A percentile compares a stretch with the other conserved stretches of the same genome.
Evolutionary conservation across 176 grass and related monocot species (phyloP).

Genomic region (Zoysia pacifica): DNA sequence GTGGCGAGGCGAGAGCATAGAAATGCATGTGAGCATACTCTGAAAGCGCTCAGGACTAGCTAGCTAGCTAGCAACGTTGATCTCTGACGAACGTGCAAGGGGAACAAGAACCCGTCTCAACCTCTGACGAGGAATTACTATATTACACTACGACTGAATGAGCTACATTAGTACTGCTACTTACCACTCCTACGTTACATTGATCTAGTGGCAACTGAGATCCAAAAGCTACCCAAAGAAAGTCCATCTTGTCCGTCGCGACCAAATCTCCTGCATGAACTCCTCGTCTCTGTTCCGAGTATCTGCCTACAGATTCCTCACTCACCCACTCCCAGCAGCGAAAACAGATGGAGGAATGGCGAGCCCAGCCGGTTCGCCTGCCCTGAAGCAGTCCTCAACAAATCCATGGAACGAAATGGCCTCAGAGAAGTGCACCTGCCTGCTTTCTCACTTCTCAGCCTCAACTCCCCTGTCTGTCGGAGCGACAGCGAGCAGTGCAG

Average conservation of each 20-base stretch:
- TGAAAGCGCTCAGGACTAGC: neutral
- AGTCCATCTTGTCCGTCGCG: slow-evolving; percentile 17
- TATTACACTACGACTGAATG: slow-evolving; percentile 47
- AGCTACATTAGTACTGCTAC: neutral
- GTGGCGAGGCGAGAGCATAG: too few relatives aligned
- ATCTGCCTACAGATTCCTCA: neutral
- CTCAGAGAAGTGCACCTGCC: slow-evolving; percentile 4
- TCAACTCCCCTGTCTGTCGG: neutral
- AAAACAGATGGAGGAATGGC: slow-evolving; percentile 10
- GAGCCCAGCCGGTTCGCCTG: slow-evolving; percentile 7
- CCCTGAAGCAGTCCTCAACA: neutral
- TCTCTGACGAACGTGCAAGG: neutral
- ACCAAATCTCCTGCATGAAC: slow-evolving; percentile 13
- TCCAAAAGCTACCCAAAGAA: slow-evolving; percentile 33
- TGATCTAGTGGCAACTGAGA: slow-evolving; percentile 13
- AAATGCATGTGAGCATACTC: too few relatives aligned
- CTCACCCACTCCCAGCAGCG: neutral
- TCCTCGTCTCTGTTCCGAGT: neutral
- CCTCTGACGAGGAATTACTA: slow-evolving; percentile 40
- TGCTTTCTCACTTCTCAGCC: neutral
- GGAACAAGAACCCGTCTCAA: slow-evolving; percentile 26
- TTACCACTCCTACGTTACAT: neutral
- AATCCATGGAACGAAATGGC: neutral
- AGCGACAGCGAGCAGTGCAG: neutral
- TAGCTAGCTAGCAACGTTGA: neutral